phyloP scores from a whole-genome alignment of 2,329 filamentous ascomycete species.

The Penicillium sp. region DNA sequence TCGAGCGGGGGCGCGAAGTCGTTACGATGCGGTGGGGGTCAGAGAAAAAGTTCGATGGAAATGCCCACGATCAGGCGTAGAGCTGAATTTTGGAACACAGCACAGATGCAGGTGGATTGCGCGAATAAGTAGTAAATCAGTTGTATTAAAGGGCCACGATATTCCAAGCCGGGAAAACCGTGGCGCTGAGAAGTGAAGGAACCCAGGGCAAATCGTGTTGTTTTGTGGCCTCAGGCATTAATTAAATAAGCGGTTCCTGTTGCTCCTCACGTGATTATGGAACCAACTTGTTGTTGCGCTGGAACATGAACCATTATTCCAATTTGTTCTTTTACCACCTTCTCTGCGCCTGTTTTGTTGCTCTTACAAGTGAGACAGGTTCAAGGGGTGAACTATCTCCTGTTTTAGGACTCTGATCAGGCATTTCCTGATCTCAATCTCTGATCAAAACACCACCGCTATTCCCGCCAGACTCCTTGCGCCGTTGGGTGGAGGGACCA shows the following conservation, averaged over 20 bases:
- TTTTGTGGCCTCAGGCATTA: slow-evolving; percentile 12
- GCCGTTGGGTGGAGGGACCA: not conserved
- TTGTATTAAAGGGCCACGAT: not conserved
- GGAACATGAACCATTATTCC: not conserved
- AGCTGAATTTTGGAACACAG: not conserved
- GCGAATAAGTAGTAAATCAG: not conserved
- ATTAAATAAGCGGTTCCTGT: slow-evolving; percentile 10
- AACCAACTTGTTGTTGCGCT: not conserved
- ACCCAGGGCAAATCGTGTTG: slow-evolving; percentile 3
- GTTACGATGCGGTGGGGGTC: slow-evolving; percentile 19
- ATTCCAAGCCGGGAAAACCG: not conserved
- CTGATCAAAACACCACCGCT: not conserved
- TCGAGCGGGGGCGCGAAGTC: slow-evolving; percentile 17
- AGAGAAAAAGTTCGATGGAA: slow-evolving; percentile 12
- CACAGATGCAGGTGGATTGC: not conserved
- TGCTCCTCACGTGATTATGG: not conserved
- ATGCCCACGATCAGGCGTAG: not conserved
- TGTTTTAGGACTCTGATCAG: not conserved
- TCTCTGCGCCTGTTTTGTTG: not conserved
- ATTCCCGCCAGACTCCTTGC: not conserved
- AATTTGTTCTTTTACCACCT: not conserved
- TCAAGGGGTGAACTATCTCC: not conserved
- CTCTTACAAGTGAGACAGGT: not conserved
- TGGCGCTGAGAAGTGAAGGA: not conserved
- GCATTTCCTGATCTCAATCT: not conserved